Percentiles rank a stretch among this genome's conserved stretches.
Evolutionary conservation across 768 basidiomycete species (phyloP).

Genomic region (Tubosaeta sp.): DNA sequence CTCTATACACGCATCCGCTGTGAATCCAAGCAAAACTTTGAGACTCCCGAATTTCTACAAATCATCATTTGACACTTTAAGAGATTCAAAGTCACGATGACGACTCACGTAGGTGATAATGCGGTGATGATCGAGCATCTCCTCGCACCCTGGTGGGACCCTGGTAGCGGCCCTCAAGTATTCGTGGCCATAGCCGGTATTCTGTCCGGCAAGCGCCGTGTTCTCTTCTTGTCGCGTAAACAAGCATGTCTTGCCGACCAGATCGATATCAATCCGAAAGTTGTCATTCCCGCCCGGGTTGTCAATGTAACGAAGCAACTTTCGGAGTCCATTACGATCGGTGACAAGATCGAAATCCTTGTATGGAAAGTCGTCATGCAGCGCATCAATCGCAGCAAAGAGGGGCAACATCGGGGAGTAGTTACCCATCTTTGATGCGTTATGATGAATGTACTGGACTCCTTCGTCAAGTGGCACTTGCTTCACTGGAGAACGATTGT

Average conservation of each 20-base stretch:
- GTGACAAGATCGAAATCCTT: constrained; percentile 46
- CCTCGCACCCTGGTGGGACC: constrained; percentile 45
- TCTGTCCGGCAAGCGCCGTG: constrained; percentile 12
- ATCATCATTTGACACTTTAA: not conserved
- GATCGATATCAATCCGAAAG: constrained; percentile 69
- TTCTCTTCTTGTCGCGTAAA: constrained; percentile 54
- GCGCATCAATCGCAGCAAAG: constrained; percentile 52
- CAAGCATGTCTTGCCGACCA: constrained; percentile 57
- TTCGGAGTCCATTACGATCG: constrained; percentile 63
- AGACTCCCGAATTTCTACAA: constrained; percentile 53
- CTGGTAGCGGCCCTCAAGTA: constrained; percentile 57
- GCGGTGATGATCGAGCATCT: constrained; percentile 55
- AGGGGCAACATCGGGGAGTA: constrained; percentile 48
- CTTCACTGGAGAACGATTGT: constrained; percentile 45
- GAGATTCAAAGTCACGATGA: not conserved
- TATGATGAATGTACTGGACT: constrained; percentile 50
- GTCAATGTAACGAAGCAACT: constrained; percentile 53
- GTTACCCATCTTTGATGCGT: constrained; percentile 42
- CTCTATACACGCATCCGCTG: constrained; percentile 43
- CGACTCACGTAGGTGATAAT: constrained; percentile 57
- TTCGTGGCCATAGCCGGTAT: constrained; percentile 50
- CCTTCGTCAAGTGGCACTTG: constrained; percentile 53
- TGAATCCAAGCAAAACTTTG: constrained; percentile 55
- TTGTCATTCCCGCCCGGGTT: constrained; percentile 23
- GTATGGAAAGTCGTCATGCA: constrained; percentile 25